phyloP scores from a whole-genome alignment of 345 rosid genomes.

The Jatropha curcas region DNA sequence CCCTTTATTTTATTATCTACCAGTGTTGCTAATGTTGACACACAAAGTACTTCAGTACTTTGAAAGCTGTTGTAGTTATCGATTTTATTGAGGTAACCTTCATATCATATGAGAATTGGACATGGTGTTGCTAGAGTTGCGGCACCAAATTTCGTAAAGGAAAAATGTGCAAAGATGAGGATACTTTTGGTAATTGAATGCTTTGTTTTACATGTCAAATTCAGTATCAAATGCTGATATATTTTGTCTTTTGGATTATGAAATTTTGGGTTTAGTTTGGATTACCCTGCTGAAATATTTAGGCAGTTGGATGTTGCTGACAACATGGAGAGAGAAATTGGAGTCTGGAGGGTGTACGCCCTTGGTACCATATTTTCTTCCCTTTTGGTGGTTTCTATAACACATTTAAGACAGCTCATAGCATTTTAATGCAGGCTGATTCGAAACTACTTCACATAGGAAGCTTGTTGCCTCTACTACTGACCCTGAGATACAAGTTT shows the following conservation, averaged over 20 bases:
- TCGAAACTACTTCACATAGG: neutral
- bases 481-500: neutral
- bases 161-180: neutral
- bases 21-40: neutral
- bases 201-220: neutral
- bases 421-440: neutral
- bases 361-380: neutral
- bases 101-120: neutral
- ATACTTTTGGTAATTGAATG: neutral
- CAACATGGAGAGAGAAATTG: neutral
- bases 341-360: neutral
- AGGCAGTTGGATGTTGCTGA: neutral
- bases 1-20: neutral
- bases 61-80: neutral
- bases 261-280: neutral
- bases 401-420: neutral
- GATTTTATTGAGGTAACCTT: neutral
- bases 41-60: neutral
- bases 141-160: neutral
- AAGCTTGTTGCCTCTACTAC: neutral
- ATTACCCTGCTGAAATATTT: neutral
- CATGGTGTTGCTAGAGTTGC: neutral
- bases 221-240: neutral
- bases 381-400: neutral
- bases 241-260: neutral